These are phyloP conservation scores for Echites panduratus DNA, from an alignment of 257 asterid species.

Conservation along the genomic window DNA sequence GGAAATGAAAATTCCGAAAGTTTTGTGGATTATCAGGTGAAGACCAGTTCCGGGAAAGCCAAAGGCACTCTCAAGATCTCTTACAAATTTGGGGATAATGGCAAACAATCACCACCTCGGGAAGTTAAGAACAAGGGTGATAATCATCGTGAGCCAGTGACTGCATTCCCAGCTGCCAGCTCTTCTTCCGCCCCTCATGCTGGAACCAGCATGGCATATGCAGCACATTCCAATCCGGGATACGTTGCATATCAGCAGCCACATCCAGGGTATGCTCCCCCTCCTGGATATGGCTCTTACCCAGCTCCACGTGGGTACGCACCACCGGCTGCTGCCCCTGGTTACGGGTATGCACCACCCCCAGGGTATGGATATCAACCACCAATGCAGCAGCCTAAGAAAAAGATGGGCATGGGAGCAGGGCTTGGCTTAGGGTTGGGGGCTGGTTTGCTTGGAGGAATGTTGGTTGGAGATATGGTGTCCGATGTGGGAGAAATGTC, in stretches of 20 bases:
- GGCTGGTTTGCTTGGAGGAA: slow-evolving; percentile 84
- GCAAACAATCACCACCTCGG: slow-evolving; percentile 9
- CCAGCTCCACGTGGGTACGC: slow-evolving; percentile 27
- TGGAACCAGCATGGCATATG: slow-evolving; percentile 19
- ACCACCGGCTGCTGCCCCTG: slow-evolving; percentile 12
- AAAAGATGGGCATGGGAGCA: slow-evolving; percentile 36
- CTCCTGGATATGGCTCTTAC: slow-evolving; percentile 32
- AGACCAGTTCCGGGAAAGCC: slow-evolving; percentile 49
- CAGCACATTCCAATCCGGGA: slow-evolving; percentile 29
- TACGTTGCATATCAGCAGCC: slow-evolving; percentile 21
- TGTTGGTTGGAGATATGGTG: slow-evolving; percentile 74
- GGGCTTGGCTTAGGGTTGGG: slow-evolving; percentile 81
- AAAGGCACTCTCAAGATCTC: slow-evolving; percentile 67
- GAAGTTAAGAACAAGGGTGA: slow-evolving; percentile 18
- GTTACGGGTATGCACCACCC: slow-evolving; percentile 34
- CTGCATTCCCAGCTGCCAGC: slow-evolving; percentile 36
- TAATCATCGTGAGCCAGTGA: slow-evolving; percentile 31
- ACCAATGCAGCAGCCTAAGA: slow-evolving; percentile 41
- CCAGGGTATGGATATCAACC: slow-evolving; percentile 39
- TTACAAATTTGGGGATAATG: slow-evolving; percentile 59
- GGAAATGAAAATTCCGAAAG: slow-evolving; percentile 20
- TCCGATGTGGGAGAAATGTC: slow-evolving; percentile 42
- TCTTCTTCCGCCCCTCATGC: slow-evolving; percentile 13
- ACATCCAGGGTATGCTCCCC: slow-evolving; percentile 27
- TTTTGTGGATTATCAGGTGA: slow-evolving; percentile 46